phyloP scores from a whole-genome alignment of 1,284 basidiomycete genomes.

The Neonothopanus nambi region DNA sequence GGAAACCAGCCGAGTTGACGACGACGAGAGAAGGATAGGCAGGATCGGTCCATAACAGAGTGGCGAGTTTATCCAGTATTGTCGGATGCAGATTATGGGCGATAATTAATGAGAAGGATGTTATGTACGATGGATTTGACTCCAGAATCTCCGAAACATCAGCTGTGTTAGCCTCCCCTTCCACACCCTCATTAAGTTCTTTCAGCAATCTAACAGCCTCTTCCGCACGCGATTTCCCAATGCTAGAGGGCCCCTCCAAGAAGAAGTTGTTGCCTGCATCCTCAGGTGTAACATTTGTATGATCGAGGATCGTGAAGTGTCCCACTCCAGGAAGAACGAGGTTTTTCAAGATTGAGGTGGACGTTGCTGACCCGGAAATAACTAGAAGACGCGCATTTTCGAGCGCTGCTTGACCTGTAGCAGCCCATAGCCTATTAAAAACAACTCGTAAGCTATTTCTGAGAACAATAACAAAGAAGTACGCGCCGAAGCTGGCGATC shows the following conservation, averaged over 20 bases:
- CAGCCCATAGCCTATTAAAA: conserved; percentile 83
- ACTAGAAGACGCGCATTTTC: conserved; percentile 85
- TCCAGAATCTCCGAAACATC: conserved; percentile 60
- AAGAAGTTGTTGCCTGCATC: conserved; percentile 98
- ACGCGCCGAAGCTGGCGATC: conserved; percentile 87
- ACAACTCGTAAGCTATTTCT: neutral
- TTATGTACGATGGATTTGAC: conserved; percentile 50
- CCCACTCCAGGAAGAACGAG: conserved; percentile 94
- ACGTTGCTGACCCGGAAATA: conserved; percentile 77
- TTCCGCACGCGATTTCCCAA: conserved; percentile 79
- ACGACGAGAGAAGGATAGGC: conserved; percentile 68
- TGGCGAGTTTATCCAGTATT: conserved; percentile 59
- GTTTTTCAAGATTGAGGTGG: conserved; percentile 90
- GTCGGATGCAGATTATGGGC: conserved; percentile 72
- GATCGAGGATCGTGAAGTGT: conserved; percentile 86
- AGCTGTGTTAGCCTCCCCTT: conserved; percentile 66
- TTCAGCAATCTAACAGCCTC: conserved; percentile 78
- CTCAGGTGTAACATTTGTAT: conserved; percentile 56
- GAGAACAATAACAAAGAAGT: neutral
- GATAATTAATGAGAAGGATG: conserved; percentile 78
- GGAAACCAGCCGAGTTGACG: conserved; percentile 83
- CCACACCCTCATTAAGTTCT: conserved; percentile 89
- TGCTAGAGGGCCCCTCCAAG: conserved; percentile 71
- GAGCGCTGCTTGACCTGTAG: conserved; percentile 89
- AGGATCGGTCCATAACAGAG: conserved; percentile 67